Conservation (phyloP, 306 rosid genomes). For the Rosa persica region DNA sequence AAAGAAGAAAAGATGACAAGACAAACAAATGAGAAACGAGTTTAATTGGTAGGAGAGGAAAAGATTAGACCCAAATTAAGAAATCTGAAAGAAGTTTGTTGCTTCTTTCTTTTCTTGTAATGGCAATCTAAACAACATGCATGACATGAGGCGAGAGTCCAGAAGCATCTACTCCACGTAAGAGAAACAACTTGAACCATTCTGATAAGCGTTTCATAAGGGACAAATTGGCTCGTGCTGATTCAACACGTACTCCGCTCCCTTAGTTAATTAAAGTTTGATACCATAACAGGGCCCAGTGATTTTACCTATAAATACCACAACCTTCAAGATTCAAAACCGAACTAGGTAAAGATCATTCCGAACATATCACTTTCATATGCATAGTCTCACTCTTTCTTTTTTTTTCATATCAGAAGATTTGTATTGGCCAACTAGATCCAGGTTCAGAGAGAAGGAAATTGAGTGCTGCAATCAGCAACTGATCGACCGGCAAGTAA, state of each 20-base stretch:
- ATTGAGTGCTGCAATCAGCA: background rate
- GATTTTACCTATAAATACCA: background rate
- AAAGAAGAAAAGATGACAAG: conserved; percentile 6
- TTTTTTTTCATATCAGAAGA: background rate
- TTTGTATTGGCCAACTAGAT: background rate
- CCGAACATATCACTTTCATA: background rate
- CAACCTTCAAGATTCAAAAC: background rate
- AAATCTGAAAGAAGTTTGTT: background rate
- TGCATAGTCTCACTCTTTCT: background rate
- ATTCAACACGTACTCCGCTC: background rate
- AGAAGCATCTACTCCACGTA: background rate
- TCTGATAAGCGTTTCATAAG: background rate
- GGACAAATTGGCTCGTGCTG: background rate
- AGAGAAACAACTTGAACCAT: background rate
- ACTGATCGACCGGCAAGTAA: background rate
- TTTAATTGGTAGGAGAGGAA: background rate
- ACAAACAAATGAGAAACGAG: background rate
- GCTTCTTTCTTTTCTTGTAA: background rate
- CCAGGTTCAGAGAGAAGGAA: background rate
- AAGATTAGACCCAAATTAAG: background rate
- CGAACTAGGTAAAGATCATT: background rate
- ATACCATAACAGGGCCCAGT: background rate
- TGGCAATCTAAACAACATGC: background rate
- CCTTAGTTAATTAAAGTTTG: background rate
- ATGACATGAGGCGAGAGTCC: background rate